Percentiles rank a stretch among this genome's conserved stretches.
Conservation (phyloP, 805 yeast species). For the Kazachstania bromeliacearum region DNA sequence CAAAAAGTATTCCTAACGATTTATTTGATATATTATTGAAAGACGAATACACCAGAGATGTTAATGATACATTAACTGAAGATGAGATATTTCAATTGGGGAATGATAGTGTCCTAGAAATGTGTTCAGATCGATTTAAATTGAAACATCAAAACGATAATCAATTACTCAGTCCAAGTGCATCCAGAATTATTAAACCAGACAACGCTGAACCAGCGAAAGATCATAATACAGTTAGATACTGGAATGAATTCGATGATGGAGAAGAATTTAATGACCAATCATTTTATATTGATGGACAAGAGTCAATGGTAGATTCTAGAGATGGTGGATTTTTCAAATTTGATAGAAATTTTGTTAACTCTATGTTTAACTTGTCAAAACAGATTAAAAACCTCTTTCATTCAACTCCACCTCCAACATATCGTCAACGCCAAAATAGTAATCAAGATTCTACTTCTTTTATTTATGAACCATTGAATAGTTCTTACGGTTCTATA, state of each 20-base stretch:
- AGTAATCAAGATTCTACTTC: no score
- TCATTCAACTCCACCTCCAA: not conserved
- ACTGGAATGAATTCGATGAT: slow-evolving; percentile 31
- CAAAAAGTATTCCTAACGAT: slow-evolving; percentile 11
- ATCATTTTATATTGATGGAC: slow-evolving; percentile 7
- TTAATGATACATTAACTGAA: slow-evolving; percentile 7
- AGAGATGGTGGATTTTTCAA: slow-evolving; percentile 19
- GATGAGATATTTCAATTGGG: slow-evolving; percentile 22
- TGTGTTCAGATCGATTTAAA: slow-evolving; percentile 2
- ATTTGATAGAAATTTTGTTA: slow-evolving; percentile 19
- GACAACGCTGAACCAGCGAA: not conserved
- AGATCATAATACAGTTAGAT: slow-evolving; percentile 10
- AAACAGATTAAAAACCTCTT: slow-evolving; percentile 10
- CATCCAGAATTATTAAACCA: not conserved
- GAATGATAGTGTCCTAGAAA: slow-evolving; percentile 8
- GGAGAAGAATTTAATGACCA: slow-evolving; percentile 14
- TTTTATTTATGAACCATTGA: no score
- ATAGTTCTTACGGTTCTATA: slow-evolving; percentile 1
- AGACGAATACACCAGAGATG: slow-evolving; percentile 11
- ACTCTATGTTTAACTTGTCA: slow-evolving; percentile 14
- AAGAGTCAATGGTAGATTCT: slow-evolving; percentile 1
- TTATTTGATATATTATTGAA: slow-evolving; percentile 11
- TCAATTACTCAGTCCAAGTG: no score
- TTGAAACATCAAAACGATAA: not conserved
- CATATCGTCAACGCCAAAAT: no score